These are phyloP conservation scores for Lecanicillium sp. DNA, from an alignment of 2,329 filamentous ascomycete genomes.

Conservation along the genomic window DNA sequence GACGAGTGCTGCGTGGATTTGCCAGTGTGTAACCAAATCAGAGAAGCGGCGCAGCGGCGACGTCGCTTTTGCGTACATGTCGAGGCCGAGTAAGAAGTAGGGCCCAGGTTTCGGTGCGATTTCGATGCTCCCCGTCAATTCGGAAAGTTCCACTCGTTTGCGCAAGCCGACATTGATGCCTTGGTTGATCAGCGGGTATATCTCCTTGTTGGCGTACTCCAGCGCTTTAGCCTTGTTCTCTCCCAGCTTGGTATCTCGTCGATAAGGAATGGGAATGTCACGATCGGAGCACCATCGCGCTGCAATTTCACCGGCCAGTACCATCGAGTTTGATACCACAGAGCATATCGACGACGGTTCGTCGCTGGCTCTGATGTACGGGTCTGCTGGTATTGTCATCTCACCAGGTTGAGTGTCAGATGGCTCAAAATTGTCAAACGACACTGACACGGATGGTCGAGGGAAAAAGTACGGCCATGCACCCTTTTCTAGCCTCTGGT, in stretches of 20 bases:
- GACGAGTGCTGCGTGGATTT: conserved; percentile 51
- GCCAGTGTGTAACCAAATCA: conserved; percentile 58
- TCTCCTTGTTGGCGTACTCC: conserved; percentile 23
- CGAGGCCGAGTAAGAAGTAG: conserved; percentile 48
- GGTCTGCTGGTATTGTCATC: conserved; percentile 33
- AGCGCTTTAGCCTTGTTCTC: conserved; percentile 28
- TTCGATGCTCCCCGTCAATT: conserved; percentile 38
- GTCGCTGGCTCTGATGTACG: conserved; percentile 35
- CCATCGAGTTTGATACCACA: conserved; percentile 40
- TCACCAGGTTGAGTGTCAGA: conserved; percentile 1
- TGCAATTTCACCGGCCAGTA: conserved; percentile 52
- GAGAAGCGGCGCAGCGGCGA: conserved; percentile 57
- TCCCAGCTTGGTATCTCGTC: conserved; percentile 34
- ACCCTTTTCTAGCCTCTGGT: conserved; percentile 34
- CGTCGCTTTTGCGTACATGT: conserved; percentile 56
- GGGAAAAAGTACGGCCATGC: conserved; percentile 40
- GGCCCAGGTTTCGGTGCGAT: conserved; percentile 44
- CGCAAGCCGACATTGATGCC: conserved; percentile 23
- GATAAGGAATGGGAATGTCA: conserved; percentile 51
- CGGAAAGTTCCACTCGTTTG: conserved; percentile 20
- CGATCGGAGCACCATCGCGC: conserved; percentile 52
- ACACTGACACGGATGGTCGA: conserved; percentile 33
- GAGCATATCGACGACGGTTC: conserved; percentile 22
- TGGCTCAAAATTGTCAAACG: conserved; percentile 23
- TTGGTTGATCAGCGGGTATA: conserved; percentile 24